Conservation (phyloP, 2,329 filamentous ascomycete species). For the Diplodia sapinea region DNA sequence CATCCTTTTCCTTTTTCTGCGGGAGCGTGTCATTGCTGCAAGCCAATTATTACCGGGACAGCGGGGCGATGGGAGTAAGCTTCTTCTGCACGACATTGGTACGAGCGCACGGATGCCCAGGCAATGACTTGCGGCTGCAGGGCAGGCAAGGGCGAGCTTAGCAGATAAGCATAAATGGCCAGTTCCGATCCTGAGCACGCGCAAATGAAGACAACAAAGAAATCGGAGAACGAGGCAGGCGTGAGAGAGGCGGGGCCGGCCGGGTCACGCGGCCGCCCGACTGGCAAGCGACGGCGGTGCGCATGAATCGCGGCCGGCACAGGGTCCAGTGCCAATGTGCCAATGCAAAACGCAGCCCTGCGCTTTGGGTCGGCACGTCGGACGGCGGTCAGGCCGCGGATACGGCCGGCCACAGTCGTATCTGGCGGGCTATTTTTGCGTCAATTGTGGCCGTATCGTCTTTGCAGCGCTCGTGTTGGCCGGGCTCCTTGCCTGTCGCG, state of each 20-base stretch:
- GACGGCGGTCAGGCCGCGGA: not conserved
- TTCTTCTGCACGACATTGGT: slow-evolving; percentile 18
- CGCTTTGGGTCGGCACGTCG: not conserved
- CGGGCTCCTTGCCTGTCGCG: slow-evolving; percentile 25
- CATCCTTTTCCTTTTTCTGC: slow-evolving; percentile 12
- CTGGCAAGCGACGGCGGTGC: too few species aligned
- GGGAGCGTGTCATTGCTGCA: too few species aligned
- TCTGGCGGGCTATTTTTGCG: slow-evolving; percentile 12
- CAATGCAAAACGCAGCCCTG: slow-evolving; percentile 13
- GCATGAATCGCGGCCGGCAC: slow-evolving; percentile 1
- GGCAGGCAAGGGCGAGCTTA: not conserved
- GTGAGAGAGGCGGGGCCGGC: not conserved
- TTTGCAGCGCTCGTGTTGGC: slow-evolving; percentile 12
- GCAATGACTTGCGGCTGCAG: not conserved
- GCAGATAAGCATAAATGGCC: slow-evolving; percentile 6
- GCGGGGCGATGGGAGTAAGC: slow-evolving; percentile 2
- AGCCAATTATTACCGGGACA: slow-evolving; percentile 3
- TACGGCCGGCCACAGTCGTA: not conserved
- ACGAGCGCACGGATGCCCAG: not conserved
- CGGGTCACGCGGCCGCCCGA: slow-evolving; percentile 17
- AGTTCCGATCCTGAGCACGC: not conserved
- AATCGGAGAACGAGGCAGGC: not conserved
- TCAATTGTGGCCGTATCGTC: not conserved
- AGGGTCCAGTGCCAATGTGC: not conserved
- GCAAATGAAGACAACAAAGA: not conserved